These are phyloP conservation scores for Diaporthe nobilis DNA, from an alignment of 2,329 filamentous ascomycete species.

Conservation along the genomic window DNA sequence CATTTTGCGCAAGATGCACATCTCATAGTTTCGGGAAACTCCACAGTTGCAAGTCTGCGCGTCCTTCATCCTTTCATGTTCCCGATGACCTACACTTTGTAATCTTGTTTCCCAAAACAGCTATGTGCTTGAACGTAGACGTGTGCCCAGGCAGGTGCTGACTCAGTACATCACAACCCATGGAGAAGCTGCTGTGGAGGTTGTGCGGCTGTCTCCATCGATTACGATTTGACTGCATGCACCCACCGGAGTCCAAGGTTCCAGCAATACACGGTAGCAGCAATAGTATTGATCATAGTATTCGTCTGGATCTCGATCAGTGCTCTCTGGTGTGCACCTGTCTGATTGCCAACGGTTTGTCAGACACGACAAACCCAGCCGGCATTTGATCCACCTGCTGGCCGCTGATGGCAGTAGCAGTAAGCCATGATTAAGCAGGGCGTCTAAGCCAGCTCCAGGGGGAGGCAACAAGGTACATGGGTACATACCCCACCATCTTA, in stretches of 20 bases:
- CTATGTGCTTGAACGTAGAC: background rate
- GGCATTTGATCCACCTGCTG: constrained; percentile 25
- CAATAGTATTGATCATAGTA: background rate
- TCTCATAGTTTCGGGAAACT: background rate
- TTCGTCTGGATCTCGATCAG: constrained; percentile 7
- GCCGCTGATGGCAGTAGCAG: constrained; percentile 24
- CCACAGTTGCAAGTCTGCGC: too few relatives aligned
- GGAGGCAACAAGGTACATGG: constrained; percentile 12
- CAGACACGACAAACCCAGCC: constrained; percentile 40
- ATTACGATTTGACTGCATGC: background rate
- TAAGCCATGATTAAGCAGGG: constrained; percentile 37
- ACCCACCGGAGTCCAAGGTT: background rate
- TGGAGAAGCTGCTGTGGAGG: background rate
- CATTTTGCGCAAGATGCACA: background rate
- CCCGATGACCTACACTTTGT: background rate
- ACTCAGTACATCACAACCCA: background rate
- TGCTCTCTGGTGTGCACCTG: background rate
- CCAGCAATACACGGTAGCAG: background rate
- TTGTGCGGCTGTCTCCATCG: background rate
- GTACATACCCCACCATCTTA: constrained; percentile 22
- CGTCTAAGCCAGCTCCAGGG: constrained; percentile 3
- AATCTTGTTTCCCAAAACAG: background rate
- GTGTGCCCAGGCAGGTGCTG: constrained; percentile 3
- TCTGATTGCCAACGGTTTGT: constrained; percentile 37
- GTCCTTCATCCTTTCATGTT: too few relatives aligned